Percentiles rank a stretch among this genome's conserved stretches.
These are phyloP conservation scores for Vaccinium corymbosum DNA, from an alignment of 148 eudicot genomes.

Conservation along the genomic window DNA sequence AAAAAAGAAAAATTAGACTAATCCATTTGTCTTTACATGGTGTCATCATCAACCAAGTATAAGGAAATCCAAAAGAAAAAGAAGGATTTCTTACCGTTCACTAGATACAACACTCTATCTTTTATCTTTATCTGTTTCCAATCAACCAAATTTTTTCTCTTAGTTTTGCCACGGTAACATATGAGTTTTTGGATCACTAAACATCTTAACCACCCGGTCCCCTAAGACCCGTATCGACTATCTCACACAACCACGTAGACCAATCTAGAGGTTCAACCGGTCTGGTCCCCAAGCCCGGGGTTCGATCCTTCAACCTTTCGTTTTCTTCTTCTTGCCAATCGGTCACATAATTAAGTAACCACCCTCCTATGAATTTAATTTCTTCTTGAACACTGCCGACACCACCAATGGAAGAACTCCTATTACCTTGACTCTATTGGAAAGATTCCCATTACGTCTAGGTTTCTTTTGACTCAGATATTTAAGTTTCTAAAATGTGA, in stretches of 20 bases:
- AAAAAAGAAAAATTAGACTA: neutral
- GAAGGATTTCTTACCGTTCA: neutral
- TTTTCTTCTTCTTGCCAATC: constrained; percentile 46
- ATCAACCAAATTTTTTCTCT: neutral
- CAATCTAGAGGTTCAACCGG: constrained; percentile 48
- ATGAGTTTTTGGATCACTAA: constrained; percentile 20
- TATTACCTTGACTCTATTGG: no score
- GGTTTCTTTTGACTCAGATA: no score
- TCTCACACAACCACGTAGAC: constrained; percentile 47
- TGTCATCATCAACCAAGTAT: neutral
- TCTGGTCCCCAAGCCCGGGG: constrained; percentile 54
- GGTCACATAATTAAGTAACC: constrained; percentile 41
- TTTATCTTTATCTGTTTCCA: neutral
- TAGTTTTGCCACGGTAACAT: constrained; percentile 36
- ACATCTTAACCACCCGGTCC: constrained; percentile 26
- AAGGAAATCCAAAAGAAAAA: neutral
- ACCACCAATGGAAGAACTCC: constrained; percentile 4
- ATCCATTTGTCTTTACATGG: neutral
- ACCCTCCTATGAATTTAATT: constrained; percentile 43
- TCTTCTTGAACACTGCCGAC: constrained; percentile 47
- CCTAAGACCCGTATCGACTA: constrained; percentile 35
- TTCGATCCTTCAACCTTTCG: constrained; percentile 46
- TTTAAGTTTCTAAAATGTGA: no score
- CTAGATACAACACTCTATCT: neutral
- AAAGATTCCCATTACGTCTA: no score